Evolutionary conservation across 2,329 filamentous ascomycete species (phyloP).

Genomic region (Phialocephala subalpina): DNA sequence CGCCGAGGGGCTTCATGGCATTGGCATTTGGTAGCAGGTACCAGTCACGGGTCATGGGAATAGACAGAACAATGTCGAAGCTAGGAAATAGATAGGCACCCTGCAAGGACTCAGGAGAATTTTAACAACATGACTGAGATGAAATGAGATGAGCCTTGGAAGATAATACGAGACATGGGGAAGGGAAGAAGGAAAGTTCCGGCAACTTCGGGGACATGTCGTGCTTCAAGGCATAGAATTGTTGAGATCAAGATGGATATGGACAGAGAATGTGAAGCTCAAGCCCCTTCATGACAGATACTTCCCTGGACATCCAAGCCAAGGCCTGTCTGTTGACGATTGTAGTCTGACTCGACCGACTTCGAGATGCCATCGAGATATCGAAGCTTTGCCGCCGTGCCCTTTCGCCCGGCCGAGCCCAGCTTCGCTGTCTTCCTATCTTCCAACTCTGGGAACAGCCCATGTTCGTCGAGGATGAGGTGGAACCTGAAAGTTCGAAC

Average conservation of each 20-base stretch:
- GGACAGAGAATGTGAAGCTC: not conserved
- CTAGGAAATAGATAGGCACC: not conserved
- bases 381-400: not conserved
- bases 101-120: not conserved
- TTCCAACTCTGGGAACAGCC: not conserved
- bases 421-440: not conserved
- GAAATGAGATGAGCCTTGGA: slow-evolving; percentile 10
- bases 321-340: not conserved
- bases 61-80: not conserved
- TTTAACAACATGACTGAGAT: not conserved
- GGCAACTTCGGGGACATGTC: slow-evolving; percentile 8
- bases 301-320: slow-evolving; percentile 3
- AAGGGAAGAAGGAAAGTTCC: slow-evolving; percentile 1
- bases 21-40: not conserved
- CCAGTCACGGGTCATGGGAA: not conserved
- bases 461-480: not conserved
- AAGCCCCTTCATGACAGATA: slow-evolving; percentile 6
- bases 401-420: slow-evolving; percentile 2
- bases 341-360: not conserved
- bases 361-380: slow-evolving; percentile 1
- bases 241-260: slow-evolving; percentile 2
- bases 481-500: not conserved
- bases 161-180: slow-evolving; percentile 8
- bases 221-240: not conserved
- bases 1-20: not conserved